These are phyloP conservation scores for Acanthamoeba pearcei DNA, from an alignment of 208 protist genomes.

Conservation along the genomic window DNA sequence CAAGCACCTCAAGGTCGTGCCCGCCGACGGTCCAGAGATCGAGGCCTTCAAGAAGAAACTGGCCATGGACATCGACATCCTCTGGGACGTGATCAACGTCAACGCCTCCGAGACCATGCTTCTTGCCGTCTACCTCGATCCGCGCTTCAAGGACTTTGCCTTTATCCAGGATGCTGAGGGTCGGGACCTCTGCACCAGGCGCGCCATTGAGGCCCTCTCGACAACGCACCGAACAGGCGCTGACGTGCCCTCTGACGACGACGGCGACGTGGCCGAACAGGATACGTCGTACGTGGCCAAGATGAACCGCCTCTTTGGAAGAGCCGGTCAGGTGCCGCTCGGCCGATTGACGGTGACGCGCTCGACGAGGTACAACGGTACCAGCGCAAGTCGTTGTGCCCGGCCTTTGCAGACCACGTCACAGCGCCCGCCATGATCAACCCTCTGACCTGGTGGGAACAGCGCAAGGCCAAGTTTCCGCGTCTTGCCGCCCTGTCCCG, in stretches of 20 bases:
- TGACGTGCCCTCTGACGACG: too few species aligned
- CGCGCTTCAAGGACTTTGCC: neutral
- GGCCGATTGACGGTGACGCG: too few species aligned
- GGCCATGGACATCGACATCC: neutral
- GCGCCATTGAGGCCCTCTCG: neutral
- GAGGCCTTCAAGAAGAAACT: slow-evolving; percentile 13
- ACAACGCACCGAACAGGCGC: too few species aligned
- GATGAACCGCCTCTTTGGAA: too few species aligned
- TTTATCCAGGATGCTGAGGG: neutral
- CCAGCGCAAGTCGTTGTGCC: neutral
- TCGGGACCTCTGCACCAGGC: neutral
- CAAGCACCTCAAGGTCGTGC: slow-evolving; percentile 29
- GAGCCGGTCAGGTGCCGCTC: too few species aligned
- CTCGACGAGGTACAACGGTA: neutral
- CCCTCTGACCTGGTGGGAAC: neutral
- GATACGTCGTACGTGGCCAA: too few species aligned
- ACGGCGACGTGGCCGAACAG: too few species aligned
- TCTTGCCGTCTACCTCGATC: neutral
- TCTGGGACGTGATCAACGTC: neutral
- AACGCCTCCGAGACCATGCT: neutral
- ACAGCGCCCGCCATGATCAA: neutral
- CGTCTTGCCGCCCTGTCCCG: neutral
- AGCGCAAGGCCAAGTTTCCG: neutral
- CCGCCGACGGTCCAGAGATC: neutral
- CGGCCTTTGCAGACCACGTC: neutral